Base-by-base conservation (phyloP, 2,329 filamentous ascomycete genomes). In the Sporothrix luriei region DNA sequence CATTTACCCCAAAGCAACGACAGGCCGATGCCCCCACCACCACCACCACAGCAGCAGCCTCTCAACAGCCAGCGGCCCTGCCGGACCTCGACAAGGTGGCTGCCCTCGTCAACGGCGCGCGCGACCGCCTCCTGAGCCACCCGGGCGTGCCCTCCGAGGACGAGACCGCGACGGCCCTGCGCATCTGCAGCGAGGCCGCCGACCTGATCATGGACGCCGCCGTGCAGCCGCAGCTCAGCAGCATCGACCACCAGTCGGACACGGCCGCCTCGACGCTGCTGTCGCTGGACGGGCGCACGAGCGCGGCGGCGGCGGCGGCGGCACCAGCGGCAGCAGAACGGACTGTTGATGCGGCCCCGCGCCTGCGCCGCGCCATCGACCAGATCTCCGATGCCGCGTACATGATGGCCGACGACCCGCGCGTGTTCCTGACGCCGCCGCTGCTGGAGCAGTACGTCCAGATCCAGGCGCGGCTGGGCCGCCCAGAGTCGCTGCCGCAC, bases 351-450 rank as follows among this genome's bases (percentile, higher is more conserved):
- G 64, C 43, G 3, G 19, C 59, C 26, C 62, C 69, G 51, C 72
- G 71, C 14, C 59, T 85, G 57, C 78, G 78, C 71, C 80, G 83
- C 59, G 81, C 84, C 33, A 78, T 84, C 69, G 80, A 84, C 74
- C 81, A 80, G 74, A 82, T 90, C 69, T 88, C 87, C 26, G 77
- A 84, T 66, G 79, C 85, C 9, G 88, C 90, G n/a, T 91, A 91
- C 77, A 82, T 85, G 49, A 85, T 97, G 69, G 78, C 97, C 71
- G 85, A 85, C 62, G 87, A 94, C 74, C 88, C 90, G 4, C 88
- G 90, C 71, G 89, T 97, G 62, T 91, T 93, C 80, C 91, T 98
- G 76, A 91, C 91, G 4, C 87, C 90, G 10, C 82, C 85, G 40
- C 82, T 94, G 46, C 86, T 98, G 51, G 83, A 86, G 70, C 79